Percentiles rank a stretch among this genome's conserved stretches.
Evolutionary conservation across 495 filamentous ascomycete genomes (phyloP).

Genomic region (Polyplosphaeria fusca): DNA sequence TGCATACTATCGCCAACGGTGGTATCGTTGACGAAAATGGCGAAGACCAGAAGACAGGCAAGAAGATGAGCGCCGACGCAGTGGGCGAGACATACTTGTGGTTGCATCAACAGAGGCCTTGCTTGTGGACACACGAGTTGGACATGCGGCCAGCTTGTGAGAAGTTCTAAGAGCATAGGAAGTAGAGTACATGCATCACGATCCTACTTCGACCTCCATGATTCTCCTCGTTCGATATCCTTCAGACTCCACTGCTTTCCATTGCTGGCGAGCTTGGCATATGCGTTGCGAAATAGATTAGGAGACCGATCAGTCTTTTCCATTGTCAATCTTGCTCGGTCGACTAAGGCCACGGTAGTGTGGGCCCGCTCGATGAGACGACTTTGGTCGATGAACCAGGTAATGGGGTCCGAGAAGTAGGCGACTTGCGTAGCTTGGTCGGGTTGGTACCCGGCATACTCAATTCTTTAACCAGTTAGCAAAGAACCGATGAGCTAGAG

Average conservation of each 20-base stretch:
- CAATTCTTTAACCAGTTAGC: too few species aligned
- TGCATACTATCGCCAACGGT: slow-evolving; percentile 49
- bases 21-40: slow-evolving; percentile 46
- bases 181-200: too few species aligned
- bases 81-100: slow-evolving; percentile 51
- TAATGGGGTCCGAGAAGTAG: too few species aligned
- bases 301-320: too few species aligned
- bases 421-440: too few species aligned
- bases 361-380: too few species aligned
- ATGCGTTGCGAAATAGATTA: background rate
- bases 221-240: background rate
- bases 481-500: too few species aligned
- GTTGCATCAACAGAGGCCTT: slow-evolving; percentile 33
- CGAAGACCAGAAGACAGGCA: slow-evolving; percentile 43
- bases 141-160: slow-evolving; percentile 26
- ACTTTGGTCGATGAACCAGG: too few species aligned
- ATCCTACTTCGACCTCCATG: too few species aligned
- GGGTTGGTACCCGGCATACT: too few species aligned
- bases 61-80: slow-evolving; percentile 47
- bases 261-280: background rate
- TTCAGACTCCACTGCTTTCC: background rate
- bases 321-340: too few species aligned
- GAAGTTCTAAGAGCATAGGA: slow-evolving; percentile 27
- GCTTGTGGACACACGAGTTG: slow-evolving; percentile 25
- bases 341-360: too few species aligned